Evolutionary conservation across 495 filamentous ascomycete species (phyloP).

Genomic region (Niebla homalea): DNA sequence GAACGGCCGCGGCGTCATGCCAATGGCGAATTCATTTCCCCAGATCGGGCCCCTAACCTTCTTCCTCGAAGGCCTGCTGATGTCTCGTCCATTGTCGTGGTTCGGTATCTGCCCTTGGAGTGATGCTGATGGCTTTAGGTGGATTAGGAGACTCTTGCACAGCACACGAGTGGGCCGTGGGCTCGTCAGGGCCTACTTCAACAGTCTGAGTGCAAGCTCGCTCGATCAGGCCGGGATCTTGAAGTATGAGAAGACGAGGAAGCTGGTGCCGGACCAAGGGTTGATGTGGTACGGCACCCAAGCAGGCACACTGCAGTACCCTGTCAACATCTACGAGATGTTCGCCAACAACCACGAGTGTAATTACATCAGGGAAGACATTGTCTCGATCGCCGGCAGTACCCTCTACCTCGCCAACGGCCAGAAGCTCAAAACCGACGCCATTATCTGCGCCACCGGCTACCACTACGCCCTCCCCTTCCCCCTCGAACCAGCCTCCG

Average conservation of each 20-base stretch:
- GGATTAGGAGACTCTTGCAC: conserved; percentile 48
- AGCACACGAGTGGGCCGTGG: conserved; percentile 50
- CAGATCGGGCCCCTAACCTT: conserved; percentile 44
- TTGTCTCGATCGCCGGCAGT: conserved; percentile 34
- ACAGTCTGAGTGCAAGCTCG: too few relatives aligned
- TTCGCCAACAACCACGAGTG: conserved; percentile 41
- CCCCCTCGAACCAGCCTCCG: conserved; percentile 30
- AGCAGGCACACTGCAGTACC: conserved; percentile 59
- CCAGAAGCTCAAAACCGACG: conserved; percentile 41
- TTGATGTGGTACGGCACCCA: conserved; percentile 50
- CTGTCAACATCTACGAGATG: conserved; percentile 48
- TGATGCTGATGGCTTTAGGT: conserved; percentile 33
- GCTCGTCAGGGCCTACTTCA: conserved; percentile 60
- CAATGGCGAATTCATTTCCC: conserved; percentile 46
- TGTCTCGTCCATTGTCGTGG: conserved; percentile 48
- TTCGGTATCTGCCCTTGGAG: conserved; percentile 53
- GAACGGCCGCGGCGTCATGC: conserved; percentile 57
- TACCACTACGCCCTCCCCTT: conserved; percentile 60
- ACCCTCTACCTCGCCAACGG: conserved; percentile 45
- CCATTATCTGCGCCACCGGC: conserved; percentile 55
- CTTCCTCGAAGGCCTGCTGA: conserved; percentile 52
- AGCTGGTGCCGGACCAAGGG: conserved; percentile 50
- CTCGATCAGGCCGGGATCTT: conserved; percentile 45
- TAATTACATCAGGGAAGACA: conserved; percentile 46
- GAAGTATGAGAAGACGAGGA: conserved; percentile 46